Evolutionary conservation across 148 eudicot species (phyloP), one percentile per base, ranked within the genome.

Genomic region (Rhododendron vialii): DNA sequence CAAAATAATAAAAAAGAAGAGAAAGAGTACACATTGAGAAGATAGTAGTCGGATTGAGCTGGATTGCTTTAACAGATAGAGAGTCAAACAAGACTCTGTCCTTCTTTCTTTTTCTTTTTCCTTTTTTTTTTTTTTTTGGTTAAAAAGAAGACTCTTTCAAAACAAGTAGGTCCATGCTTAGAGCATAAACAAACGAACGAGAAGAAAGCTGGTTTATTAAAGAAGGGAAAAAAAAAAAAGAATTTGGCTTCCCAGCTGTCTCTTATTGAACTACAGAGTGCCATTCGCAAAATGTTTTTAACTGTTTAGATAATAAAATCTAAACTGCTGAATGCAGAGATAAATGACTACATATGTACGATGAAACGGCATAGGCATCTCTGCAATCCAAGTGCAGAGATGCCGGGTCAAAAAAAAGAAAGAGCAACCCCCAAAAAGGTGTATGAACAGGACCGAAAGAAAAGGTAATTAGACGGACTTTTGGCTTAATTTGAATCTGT

Each of bases 141-240:
- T 28, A 33, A 18, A 20, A 3, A 7, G 9, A 24, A 67, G 85
- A 83, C 85, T 15, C 53, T 41, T 65, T 67, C 85, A 83, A 83
- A 67, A 45, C 55, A 65, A 67, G 85, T 67, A 15, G 78, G 85
- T 28, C 77, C 55, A 83, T 15, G 74, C n/a, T 43, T 65, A 65
- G 36, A 67, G 74, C 35, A 63, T 50, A 41, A 47, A 83, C 22
- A n/a, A 63, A 26, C 24, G 6, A 65, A 45, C 38, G 35, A 82
- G 57, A 67, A 69, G 57, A 83, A 67, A 36, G 28, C 22, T 5
- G 53, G 2, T 5, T 5, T 7, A 55, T 24, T 10, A n/a, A 65
- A 30, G 76, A 14, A 71, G 38, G 24, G 22, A n/a, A 63, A 41
- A 6, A 41, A 41, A 5, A 41, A 41, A 6, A 41, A 41, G 7